Evolutionary conservation across 331 rosid species (phyloP).

Genomic region (Rhamnella rubrinervis): DNA sequence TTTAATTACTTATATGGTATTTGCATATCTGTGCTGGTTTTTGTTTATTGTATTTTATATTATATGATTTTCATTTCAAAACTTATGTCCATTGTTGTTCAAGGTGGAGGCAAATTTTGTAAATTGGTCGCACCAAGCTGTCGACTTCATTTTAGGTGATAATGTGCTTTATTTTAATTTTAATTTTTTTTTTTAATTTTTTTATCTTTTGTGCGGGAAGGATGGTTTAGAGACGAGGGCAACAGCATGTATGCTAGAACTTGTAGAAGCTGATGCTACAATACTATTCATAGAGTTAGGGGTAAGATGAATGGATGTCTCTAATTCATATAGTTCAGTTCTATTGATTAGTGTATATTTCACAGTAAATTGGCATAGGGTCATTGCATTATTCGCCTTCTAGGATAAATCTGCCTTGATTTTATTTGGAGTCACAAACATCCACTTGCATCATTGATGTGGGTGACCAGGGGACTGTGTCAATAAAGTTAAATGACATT

Average conservation of each 20-base stretch:
- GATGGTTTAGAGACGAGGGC: background rate
- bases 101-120: slow-evolving; percentile 68
- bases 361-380: too few species aligned
- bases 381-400: too few species aligned
- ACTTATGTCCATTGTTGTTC: slow-evolving; percentile 11
- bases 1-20: too few species aligned
- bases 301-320: background rate
- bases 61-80: background rate
- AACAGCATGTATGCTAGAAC: background rate
- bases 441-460: too few species aligned
- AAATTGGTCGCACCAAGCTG: slow-evolving; percentile 84
- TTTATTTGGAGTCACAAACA: too few species aligned
- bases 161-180: background rate
- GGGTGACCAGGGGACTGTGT: too few species aligned
- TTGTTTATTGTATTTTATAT: background rate
- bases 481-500: too few species aligned
- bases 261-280: background rate
- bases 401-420: too few species aligned
- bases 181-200: background rate
- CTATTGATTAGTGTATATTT: too few species aligned
- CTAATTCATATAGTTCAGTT: background rate
- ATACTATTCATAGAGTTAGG: background rate
- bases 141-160: slow-evolving; percentile 77
- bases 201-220: background rate
- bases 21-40: background rate